Evolutionary conservation across 805 yeast species (phyloP).

Genomic region (Wickerhamomyces tratensis): DNA sequence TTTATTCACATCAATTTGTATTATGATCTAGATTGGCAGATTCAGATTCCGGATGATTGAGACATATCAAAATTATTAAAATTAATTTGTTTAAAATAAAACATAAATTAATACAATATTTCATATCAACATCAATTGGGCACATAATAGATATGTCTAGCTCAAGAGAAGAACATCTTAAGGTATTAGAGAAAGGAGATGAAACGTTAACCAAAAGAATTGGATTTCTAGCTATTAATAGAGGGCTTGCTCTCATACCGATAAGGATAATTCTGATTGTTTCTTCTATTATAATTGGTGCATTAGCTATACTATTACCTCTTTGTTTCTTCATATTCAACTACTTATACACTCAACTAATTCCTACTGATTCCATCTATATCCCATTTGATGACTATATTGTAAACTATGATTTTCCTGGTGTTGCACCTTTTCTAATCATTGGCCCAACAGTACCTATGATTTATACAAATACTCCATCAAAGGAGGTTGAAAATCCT

Average conservation of each 20-base stretch:
- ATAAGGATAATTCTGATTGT: not conserved
- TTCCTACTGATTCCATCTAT: slow-evolving; percentile 13
- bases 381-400: slow-evolving; percentile 12
- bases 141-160: too few species aligned
- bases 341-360: slow-evolving; percentile 14
- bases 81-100: too few species aligned
- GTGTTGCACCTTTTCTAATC: slow-evolving; percentile 12
- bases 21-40: too few species aligned
- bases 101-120: too few species aligned
- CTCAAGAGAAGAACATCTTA: too few species aligned
- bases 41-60: too few species aligned
- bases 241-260: not conserved
- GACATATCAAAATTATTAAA: too few species aligned
- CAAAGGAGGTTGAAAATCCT: not conserved
- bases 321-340: slow-evolving; percentile 14
- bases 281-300: not conserved
- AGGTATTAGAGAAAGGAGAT: too few species aligned
- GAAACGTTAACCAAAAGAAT: too few species aligned
- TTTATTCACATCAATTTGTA: too few species aligned
- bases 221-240: not conserved
- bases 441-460: slow-evolving; percentile 8
- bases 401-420: slow-evolving; percentile 12
- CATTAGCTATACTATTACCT: slow-evolving; percentile 11
- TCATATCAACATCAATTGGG: too few species aligned
- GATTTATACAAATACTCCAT: slow-evolving; percentile 10